phyloP scores from a whole-genome alignment of 495 filamentous ascomycete genomes.

The Choiromyces venosus region DNA sequence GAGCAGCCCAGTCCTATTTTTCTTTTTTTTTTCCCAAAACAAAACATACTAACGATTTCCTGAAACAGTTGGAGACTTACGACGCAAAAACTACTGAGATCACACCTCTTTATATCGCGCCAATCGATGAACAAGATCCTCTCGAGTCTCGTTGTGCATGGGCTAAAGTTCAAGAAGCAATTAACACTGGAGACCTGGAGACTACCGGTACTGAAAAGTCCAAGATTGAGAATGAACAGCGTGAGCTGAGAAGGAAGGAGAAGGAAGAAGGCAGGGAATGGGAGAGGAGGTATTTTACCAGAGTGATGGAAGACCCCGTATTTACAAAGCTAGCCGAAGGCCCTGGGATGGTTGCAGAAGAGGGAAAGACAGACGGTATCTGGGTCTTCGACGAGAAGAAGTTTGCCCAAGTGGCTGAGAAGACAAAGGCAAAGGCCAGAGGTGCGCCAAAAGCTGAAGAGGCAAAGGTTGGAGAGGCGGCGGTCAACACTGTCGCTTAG shows the following conservation, averaged over 20 bases:
- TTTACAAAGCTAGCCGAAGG: constrained; percentile 56
- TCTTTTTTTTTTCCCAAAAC: not conserved
- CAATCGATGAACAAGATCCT: constrained; percentile 74
- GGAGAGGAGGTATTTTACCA: constrained; percentile 76
- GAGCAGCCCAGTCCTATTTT: not conserved
- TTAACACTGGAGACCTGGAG: constrained; percentile 77
- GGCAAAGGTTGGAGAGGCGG: not conserved
- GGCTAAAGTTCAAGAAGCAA: constrained; percentile 73
- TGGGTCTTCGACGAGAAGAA: constrained; percentile 76
- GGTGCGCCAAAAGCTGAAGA: not conserved
- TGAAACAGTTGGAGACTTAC: constrained; percentile 57
- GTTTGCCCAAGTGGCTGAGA: constrained; percentile 48
- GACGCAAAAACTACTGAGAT: constrained; percentile 57
- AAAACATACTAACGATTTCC: constrained; percentile 3
- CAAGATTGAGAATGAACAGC: constrained; percentile 86
- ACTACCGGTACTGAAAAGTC: constrained; percentile 69
- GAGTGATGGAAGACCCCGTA: constrained; percentile 49
- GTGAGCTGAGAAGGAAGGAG: constrained; percentile 75
- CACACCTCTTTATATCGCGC: constrained; percentile 65
- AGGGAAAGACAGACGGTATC: constrained; percentile 78
- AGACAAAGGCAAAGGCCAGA: too few relatives aligned
- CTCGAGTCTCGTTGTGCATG: constrained; percentile 86
- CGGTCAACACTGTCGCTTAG: not conserved
- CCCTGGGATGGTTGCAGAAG: constrained; percentile 60
- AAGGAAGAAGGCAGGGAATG: constrained; percentile 71